These are phyloP conservation scores for Hysterangium stoloniferum DNA, from an alignment of 768 basidiomycete genomes.

Conservation along the genomic window DNA sequence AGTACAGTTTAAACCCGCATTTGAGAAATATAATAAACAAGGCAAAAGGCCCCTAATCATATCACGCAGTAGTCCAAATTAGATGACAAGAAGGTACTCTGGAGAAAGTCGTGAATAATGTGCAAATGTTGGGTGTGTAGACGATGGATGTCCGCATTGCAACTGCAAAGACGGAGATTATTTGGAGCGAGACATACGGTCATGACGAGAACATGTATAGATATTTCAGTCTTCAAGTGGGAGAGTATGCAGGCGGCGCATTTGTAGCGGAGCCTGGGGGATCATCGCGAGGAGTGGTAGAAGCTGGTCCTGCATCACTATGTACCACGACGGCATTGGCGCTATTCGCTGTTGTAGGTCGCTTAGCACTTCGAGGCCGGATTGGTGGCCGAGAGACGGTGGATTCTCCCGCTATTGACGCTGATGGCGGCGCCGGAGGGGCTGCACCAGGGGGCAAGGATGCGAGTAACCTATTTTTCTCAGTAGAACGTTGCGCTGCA, in stretches of 20 bases:
- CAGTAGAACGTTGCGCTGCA: neutral
- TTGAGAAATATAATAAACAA: too few relatives aligned
- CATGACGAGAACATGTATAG: neutral
- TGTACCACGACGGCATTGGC: neutral
- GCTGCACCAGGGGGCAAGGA: neutral
- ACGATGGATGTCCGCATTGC: too few relatives aligned
- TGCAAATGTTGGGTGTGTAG: too few relatives aligned
- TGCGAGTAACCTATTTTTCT: neutral
- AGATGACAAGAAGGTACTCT: too few relatives aligned
- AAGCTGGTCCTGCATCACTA: neutral
- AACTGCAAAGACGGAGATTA: neutral
- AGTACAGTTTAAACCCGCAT: too few relatives aligned
- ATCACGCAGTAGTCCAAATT: too few relatives aligned
- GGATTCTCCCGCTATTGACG: neutral
- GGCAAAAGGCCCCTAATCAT: too few relatives aligned
- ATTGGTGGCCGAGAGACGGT: neutral
- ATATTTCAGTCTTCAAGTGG: neutral
- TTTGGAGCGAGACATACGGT: neutral
- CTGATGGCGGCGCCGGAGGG: neutral
- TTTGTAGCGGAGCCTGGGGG: too few relatives aligned
- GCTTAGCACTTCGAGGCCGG: neutral
- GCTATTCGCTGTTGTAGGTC: neutral
- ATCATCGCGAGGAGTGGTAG: neutral
- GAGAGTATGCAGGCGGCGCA: neutral
- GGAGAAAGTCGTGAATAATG: too few relatives aligned